Conservation (phyloP, 140 eudicot species). For the Senecio squalidus region DNA sequence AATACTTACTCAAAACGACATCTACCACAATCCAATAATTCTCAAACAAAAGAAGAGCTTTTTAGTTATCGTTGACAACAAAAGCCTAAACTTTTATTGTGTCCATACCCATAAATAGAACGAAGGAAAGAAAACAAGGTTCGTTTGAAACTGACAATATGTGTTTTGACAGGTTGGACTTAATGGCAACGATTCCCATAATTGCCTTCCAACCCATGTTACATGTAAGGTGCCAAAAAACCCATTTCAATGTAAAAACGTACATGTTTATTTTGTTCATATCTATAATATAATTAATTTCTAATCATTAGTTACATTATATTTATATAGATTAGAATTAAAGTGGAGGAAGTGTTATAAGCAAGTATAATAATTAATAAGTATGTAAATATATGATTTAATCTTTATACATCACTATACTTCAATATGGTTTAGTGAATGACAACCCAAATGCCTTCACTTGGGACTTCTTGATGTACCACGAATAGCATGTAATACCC, state of each 20-base stretch:
- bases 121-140: background rate
- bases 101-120: background rate
- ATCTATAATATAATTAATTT: too few species aligned
- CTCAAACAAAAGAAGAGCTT: too few species aligned
- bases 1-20: too few species aligned
- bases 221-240: too few species aligned
- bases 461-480: conserved; percentile 62
- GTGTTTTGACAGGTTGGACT: background rate
- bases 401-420: background rate
- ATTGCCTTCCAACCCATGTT: background rate
- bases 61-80: conserved; percentile 30
- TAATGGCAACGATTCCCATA: background rate
- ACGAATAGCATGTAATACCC: conserved; percentile 71
- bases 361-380: background rate
- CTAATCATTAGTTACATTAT: too few species aligned
- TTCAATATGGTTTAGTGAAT: conserved; percentile 13
- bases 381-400: background rate
- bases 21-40: too few species aligned
- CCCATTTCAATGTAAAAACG: too few species aligned
- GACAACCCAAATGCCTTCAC: conserved; percentile 76
- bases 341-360: too few species aligned
- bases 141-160: background rate
- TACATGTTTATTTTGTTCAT: background rate
- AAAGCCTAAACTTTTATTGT: background rate
- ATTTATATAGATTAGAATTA: too few species aligned